phyloP scores from a whole-genome alignment of 345 rosid genomes.

The Populus pruinosa region DNA sequence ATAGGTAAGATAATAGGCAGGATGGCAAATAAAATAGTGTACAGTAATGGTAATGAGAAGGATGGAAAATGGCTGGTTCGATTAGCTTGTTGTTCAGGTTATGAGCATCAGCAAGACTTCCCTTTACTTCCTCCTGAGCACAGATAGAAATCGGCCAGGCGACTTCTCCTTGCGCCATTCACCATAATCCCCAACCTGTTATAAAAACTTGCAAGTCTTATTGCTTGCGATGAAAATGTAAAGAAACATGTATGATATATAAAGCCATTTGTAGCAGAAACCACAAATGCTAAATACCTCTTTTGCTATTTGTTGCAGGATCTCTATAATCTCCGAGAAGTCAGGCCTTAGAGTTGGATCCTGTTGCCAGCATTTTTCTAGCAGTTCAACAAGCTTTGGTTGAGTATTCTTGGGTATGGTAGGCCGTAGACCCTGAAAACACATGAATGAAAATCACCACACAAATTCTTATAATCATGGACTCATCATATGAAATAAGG shows the following conservation, averaged over 20 bases:
- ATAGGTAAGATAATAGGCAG: neutral
- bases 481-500: neutral
- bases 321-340: constrained; percentile 67
- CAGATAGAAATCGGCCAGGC: constrained; percentile 76
- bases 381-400: constrained; percentile 60
- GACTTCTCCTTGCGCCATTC: constrained; percentile 70
- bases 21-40: constrained; percentile 19
- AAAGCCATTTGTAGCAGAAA: neutral
- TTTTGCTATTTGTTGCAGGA: constrained; percentile 61
- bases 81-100: constrained; percentile 11
- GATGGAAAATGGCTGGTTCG: neutral
- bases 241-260: neutral
- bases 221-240: neutral
- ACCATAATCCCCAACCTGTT: constrained; percentile 63
- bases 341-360: constrained; percentile 86
- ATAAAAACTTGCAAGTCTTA: neutral
- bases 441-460: neutral
- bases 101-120: neutral
- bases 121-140: constrained; percentile 51
- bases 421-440: constrained; percentile 73
- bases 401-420: constrained; percentile 60
- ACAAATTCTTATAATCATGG: neutral
- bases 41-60: constrained; percentile 15
- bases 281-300: constrained; percentile 39
- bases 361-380: constrained; percentile 83